Conservation (phyloP, 805 yeast species). For the Cyberlindnera japonica region DNA sequence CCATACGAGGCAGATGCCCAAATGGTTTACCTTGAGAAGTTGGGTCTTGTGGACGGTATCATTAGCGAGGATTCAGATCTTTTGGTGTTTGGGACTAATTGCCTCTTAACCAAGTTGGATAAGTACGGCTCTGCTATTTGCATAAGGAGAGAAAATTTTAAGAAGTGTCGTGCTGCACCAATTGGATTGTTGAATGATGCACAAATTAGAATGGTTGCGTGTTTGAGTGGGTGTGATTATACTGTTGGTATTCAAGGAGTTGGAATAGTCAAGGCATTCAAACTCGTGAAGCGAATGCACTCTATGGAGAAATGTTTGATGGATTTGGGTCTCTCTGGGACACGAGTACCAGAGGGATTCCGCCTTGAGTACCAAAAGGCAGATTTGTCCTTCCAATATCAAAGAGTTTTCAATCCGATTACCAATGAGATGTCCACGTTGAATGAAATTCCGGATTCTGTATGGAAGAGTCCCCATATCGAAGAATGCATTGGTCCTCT, state of each 20-base stretch:
- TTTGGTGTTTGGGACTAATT: constrained; percentile 78
- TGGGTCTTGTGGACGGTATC: constrained; percentile 76
- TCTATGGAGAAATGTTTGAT: constrained; percentile 54
- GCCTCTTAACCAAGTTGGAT: constrained; percentile 76
- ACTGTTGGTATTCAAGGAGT: constrained; percentile 80
- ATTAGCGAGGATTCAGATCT: constrained; percentile 94
- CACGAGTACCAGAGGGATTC: constrained; percentile 54
- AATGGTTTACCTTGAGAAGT: constrained; percentile 80
- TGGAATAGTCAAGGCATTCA: constrained; percentile 76
- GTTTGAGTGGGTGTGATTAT: constrained; percentile 95
- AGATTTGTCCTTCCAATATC: constrained; percentile 73
- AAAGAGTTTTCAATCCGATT: constrained; percentile 77
- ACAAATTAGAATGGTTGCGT: constrained; percentile 73
- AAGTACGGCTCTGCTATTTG: constrained; percentile 68
- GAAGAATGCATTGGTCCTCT: constrained; percentile 39
- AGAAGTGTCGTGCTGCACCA: constrained; percentile 44
- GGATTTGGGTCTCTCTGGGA: constrained; percentile 59
- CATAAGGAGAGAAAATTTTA: constrained; percentile 55
- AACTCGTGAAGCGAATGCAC: constrained; percentile 47
- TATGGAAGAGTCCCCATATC: constrained; percentile 26
- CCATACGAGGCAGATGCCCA: constrained; percentile 99
- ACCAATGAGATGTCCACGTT: constrained; percentile 48
- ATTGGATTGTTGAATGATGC: constrained; percentile 48
- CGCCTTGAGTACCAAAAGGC: constrained; percentile 63
- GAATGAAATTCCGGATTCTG: constrained; percentile 46